phyloP scores from a whole-genome alignment of 441 rosid species.

The Erysimum cheiri region DNA sequence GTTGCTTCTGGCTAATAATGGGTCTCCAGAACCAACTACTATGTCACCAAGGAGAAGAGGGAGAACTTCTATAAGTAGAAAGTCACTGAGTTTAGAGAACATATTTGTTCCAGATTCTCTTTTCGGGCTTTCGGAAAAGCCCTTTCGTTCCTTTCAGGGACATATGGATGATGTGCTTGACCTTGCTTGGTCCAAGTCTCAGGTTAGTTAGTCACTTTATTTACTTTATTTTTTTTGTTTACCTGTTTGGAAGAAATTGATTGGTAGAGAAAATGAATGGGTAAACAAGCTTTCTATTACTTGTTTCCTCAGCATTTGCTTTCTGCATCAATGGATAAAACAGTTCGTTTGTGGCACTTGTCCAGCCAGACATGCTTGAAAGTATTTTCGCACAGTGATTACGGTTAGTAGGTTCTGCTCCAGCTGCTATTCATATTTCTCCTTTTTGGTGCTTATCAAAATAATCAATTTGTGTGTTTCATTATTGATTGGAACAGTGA shows the following conservation, averaged over 20 bases:
- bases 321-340: constrained; percentile 79
- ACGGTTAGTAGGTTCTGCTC: constrained; percentile 52
- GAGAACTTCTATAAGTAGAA: constrained; percentile 64
- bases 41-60: constrained; percentile 62
- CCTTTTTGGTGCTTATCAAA: constrained; percentile 7
- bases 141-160: constrained; percentile 66
- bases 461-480: constrained; percentile 36
- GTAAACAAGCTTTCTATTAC: constrained; percentile 8
- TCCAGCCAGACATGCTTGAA: constrained; percentile 66
- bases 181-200: constrained; percentile 74
- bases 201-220: constrained; percentile 43
- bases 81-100: constrained; percentile 66
- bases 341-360: constrained; percentile 72
- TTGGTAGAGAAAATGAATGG: background rate
- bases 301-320: constrained; percentile 58
- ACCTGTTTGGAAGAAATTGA: constrained; percentile 9
- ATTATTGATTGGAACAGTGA: constrained; percentile 60
- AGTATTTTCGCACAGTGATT: constrained; percentile 69
- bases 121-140: constrained; percentile 65
- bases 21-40: constrained; percentile 59
- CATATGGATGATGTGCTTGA: constrained; percentile 71
- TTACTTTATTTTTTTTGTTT: background rate
- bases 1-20: constrained; percentile 51
- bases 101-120: constrained; percentile 58
- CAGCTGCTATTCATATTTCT: background rate